Conservation (phyloP, 2,329 filamentous ascomycete species). For the Rutstroemia sp. region DNA sequence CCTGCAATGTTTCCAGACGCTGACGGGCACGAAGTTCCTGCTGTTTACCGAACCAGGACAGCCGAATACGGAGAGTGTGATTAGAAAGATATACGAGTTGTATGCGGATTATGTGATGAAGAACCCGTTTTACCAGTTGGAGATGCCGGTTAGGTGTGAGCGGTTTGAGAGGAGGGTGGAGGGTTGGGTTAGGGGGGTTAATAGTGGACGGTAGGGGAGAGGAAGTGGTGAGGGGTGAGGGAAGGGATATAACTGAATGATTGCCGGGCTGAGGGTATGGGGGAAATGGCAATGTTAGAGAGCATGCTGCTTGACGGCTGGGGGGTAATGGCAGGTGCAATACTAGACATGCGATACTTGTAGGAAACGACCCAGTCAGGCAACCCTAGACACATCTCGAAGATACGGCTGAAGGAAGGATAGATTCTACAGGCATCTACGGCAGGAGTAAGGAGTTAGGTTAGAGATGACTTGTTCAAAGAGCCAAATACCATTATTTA, state of each 20-base stretch:
- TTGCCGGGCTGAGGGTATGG: not conserved
- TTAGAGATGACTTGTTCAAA: constrained; percentile 8
- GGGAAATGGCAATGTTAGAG: not conserved
- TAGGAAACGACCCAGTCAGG: too few relatives aligned
- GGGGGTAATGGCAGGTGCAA: too few relatives aligned
- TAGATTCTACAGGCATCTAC: not conserved
- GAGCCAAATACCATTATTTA: constrained; percentile 13
- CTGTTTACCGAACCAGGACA: constrained; percentile 74
- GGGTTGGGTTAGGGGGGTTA: constrained; percentile 70
- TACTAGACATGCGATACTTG: not conserved
- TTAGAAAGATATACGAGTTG: constrained; percentile 83
- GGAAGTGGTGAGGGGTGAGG: not conserved
- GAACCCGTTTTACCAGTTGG: constrained; percentile 96
- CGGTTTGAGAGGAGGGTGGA: constrained; percentile 83
- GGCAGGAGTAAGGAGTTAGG: not conserved
- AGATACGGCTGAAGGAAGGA: not conserved
- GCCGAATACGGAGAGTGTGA: constrained; percentile 76
- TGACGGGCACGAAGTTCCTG: constrained; percentile 92
- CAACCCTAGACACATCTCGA: too few relatives aligned
- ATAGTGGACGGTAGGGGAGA: constrained; percentile 35
- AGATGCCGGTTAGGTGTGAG: constrained; percentile 95
- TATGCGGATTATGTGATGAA: constrained; percentile 99
- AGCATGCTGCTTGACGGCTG: not conserved
- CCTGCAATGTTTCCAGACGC: constrained; percentile 89
- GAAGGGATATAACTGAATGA: not conserved